Evolutionary conservation across 257 asterid genomes (phyloP).

Genomic region (Nemophila menziesii): DNA sequence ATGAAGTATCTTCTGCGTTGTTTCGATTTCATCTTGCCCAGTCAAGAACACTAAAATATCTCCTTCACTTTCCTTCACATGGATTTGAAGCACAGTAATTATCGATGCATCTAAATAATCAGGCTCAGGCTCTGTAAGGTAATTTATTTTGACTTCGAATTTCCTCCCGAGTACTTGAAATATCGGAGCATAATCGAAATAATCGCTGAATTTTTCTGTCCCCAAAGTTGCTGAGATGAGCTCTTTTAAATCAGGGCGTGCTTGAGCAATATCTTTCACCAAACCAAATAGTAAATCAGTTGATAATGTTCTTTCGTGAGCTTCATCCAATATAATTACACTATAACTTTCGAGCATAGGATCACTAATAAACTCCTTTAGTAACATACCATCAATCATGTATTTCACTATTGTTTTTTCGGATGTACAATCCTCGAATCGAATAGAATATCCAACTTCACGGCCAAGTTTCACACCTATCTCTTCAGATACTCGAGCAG

Average conservation of each 20-base stretch:
- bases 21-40: conserved; percentile 34
- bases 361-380: conserved; percentile 84
- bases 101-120: conserved; percentile 90
- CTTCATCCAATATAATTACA: conserved; percentile 93
- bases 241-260: conserved; percentile 74
- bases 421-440: conserved; percentile 89
- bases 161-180: no score
- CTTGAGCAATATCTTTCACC: conserved; percentile 77
- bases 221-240: conserved; percentile 87
- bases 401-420: conserved; percentile 70
- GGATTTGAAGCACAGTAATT: conserved; percentile 78
- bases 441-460: no score
- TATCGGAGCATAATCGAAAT: conserved; percentile 37
- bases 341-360: conserved; percentile 85
- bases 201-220: conserved; percentile 56
- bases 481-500: conserved; percentile 95
- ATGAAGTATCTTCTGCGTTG: conserved; percentile 28
- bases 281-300: conserved; percentile 84
- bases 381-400: conserved; percentile 86
- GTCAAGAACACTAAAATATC: conserved; percentile 77
- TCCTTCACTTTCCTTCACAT: conserved; percentile 71
- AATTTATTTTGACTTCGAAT: no score
- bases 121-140: no score
- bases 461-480: no score
- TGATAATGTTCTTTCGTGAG: conserved; percentile 84